These are phyloP conservation scores for Ostreobium quekettii DNA, from an alignment of 139 green algal genomes.

Conservation along the genomic window DNA sequence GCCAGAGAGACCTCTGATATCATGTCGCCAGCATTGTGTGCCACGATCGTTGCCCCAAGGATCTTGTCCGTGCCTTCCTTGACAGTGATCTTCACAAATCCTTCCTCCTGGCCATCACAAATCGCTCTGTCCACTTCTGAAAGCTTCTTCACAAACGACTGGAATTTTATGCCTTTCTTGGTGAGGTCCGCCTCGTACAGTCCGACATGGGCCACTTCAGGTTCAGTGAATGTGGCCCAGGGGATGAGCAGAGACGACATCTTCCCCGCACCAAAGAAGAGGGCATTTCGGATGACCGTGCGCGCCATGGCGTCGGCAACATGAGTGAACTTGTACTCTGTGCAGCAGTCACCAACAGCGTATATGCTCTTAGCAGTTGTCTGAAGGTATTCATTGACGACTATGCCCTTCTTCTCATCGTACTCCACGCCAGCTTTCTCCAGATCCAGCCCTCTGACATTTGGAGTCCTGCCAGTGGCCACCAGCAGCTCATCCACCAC, in stretches of 20 bases:
- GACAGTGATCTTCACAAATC: constrained; percentile 20
- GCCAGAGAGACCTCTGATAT: constrained; percentile 26
- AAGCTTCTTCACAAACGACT: constrained; percentile 13
- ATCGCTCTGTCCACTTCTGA: constrained; percentile 24
- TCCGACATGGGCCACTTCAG: constrained; percentile 25
- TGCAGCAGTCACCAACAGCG: constrained; percentile 26
- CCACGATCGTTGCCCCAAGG: constrained; percentile 24
- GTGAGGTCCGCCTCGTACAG: constrained; percentile 20
- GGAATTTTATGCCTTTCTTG: constrained; percentile 19
- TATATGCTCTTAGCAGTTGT: constrained; percentile 22
- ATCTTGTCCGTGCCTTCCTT: constrained; percentile 23
- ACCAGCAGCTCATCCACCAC: constrained; percentile 25
- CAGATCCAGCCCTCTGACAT: constrained; percentile 20
- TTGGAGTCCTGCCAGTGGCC: constrained; percentile 23
- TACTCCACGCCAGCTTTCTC: constrained; percentile 23
- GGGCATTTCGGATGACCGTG: constrained; percentile 23
- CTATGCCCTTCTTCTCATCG: constrained; percentile 7
- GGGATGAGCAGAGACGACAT: constrained; percentile 23
- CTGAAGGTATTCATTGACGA: constrained; percentile 21
- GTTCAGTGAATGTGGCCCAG: constrained; percentile 27
- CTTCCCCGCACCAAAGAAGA: constrained; percentile 26
- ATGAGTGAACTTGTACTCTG: constrained; percentile 32
- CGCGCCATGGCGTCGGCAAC: constrained; percentile 29
- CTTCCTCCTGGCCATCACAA: constrained; percentile 21
- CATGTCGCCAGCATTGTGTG: constrained; percentile 25